Percentiles rank a stretch among this genome's conserved stretches.
These are phyloP conservation scores for Ganoderma lucidum DNA, from an alignment of 1,284 basidiomycete genomes.

Conservation along the genomic window DNA sequence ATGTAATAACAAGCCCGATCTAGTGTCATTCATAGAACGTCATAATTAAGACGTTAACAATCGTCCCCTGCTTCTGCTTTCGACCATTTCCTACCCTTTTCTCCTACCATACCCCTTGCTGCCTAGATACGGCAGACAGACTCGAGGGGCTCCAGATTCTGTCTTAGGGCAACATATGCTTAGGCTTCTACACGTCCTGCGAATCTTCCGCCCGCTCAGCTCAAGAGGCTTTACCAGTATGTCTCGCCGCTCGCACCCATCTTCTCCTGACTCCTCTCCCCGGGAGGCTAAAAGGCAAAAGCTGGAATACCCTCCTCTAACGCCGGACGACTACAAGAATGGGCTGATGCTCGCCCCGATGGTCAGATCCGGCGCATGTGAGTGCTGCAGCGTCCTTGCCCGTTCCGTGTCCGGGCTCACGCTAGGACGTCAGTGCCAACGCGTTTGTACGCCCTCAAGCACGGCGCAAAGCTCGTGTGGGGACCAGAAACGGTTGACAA, in stretches of 20 bases:
- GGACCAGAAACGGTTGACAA: constrained; percentile 97
- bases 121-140: background rate
- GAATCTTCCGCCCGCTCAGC: background rate
- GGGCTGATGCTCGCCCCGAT: constrained; percentile 93
- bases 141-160: background rate
- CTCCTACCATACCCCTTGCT: background rate
- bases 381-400: constrained; percentile 43
- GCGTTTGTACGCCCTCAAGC: constrained; percentile 87
- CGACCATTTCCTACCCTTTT: too few species aligned
- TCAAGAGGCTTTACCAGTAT: constrained; percentile 42
- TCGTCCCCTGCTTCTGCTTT: too few species aligned
- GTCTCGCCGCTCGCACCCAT: constrained; percentile 61
- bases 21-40: too few species aligned
- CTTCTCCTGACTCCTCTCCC: constrained; percentile 52
- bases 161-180: constrained; percentile 1
- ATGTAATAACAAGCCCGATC: too few species aligned
- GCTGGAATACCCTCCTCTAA: constrained; percentile 57
- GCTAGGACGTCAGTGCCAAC: constrained; percentile 69
- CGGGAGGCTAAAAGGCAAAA: constrained; percentile 63
- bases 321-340: constrained; percentile 75
- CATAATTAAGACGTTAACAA: too few species aligned
- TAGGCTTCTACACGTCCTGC: background rate
- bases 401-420: constrained; percentile 16
- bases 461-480: constrained; percentile 97
- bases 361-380: constrained; percentile 92